A percentile compares a stretch with the other conserved stretches of the same genome.
phyloP scores from a whole-genome alignment of 495 filamentous ascomycete genomes.

The Podospora appendiculata region DNA sequence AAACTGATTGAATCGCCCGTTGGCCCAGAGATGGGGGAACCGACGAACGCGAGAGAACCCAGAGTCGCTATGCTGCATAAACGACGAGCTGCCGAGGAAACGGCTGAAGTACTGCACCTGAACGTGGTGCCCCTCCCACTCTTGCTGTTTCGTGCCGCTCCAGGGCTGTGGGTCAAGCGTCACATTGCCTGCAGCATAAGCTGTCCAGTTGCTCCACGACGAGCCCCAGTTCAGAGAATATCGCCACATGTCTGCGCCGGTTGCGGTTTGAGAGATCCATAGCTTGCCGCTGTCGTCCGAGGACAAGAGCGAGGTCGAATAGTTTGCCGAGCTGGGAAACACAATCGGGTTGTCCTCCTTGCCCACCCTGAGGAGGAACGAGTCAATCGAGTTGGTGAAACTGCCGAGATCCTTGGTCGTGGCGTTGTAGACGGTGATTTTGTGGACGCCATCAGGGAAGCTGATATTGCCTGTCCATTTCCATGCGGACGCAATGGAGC shows the following conservation, averaged over 20 bases:
- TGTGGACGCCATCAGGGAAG: slow-evolving; percentile 46
- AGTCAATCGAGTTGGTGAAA: slow-evolving; percentile 34
- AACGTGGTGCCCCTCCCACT: slow-evolving; percentile 58
- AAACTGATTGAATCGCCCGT: slow-evolving; percentile 55
- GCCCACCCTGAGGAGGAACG: slow-evolving; percentile 41
- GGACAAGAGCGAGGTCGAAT: slow-evolving; percentile 41
- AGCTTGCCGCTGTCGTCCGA: slow-evolving; percentile 18
- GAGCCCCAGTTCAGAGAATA: slow-evolving; percentile 57
- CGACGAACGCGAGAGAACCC: slow-evolving; percentile 27
- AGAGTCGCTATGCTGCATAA: slow-evolving; percentile 53
- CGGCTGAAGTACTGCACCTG: slow-evolving; percentile 57
- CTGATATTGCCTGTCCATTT: slow-evolving; percentile 41
- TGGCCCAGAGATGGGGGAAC: slow-evolving; percentile 56
- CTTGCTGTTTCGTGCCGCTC: slow-evolving; percentile 51
- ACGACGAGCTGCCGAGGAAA: slow-evolving; percentile 51
- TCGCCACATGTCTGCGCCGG: slow-evolving; percentile 54
- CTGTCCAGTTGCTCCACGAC: slow-evolving; percentile 49
- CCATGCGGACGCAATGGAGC: slow-evolving; percentile 46
- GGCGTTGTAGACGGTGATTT: slow-evolving; percentile 50
- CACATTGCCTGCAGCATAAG: slow-evolving; percentile 44
- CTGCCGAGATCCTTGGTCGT: slow-evolving; percentile 26
- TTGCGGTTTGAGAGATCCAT: slow-evolving; percentile 48
- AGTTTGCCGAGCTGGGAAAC: slow-evolving; percentile 49
- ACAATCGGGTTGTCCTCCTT: slow-evolving; percentile 45
- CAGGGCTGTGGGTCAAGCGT: slow-evolving; percentile 43